Percentiles rank a stretch among this genome's conserved stretches.
These are phyloP conservation scores for Penicillium hesseltinei DNA, from an alignment of 2,329 filamentous ascomycete genomes.

Conservation along the genomic window DNA sequence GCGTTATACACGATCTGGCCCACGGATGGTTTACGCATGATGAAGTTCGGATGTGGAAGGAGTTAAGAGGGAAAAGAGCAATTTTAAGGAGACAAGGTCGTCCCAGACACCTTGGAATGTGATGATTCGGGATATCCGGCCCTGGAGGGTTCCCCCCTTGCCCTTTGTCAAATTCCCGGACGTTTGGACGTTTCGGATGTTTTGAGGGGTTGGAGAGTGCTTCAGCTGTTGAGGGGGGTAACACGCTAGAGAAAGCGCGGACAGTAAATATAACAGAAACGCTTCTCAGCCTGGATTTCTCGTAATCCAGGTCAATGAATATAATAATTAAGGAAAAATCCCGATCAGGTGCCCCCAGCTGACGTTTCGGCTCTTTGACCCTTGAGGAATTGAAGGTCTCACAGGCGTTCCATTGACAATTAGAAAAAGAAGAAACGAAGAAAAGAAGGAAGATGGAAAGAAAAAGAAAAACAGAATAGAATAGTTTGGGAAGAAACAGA, in stretches of 20 bases:
- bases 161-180: constrained; percentile 10
- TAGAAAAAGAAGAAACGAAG: neutral
- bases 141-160: constrained; percentile 4
- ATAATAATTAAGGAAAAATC: neutral
- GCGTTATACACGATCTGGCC: constrained; percentile 58
- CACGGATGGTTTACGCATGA: constrained; percentile 61
- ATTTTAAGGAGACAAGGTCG: constrained; percentile 1
- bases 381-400: constrained; percentile 13
- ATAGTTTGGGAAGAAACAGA: neutral
- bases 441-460: neutral
- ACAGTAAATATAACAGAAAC: neutral
- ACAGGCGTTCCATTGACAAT: constrained; percentile 8
- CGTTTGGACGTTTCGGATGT: neutral
- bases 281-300: neutral
- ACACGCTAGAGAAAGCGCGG: neutral
- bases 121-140: neutral
- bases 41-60: constrained; percentile 19
- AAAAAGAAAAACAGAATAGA: neutral
- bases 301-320: neutral
- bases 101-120: constrained; percentile 8
- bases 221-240: neutral
- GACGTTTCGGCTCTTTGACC: constrained; percentile 12
- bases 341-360: constrained; percentile 10
- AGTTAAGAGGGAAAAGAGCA: neutral
- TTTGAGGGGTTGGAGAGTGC: neutral